Conservation (phyloP, 768 basidiomycete species). For the Trametes sanguinea region DNA sequence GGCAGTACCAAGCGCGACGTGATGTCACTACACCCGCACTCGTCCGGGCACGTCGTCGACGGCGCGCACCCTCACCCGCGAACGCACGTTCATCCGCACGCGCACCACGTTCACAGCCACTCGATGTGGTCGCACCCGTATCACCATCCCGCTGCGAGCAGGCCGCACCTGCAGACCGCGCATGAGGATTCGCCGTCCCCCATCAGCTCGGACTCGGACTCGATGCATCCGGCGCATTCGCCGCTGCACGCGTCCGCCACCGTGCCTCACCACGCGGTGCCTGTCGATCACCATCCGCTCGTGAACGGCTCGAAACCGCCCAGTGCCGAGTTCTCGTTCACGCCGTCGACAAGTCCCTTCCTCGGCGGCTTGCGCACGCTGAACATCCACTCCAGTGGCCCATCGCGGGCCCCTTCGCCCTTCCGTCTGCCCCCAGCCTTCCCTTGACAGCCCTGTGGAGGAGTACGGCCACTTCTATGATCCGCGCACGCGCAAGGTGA, state of each 20-base stretch:
- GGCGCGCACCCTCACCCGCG: constrained; percentile 37
- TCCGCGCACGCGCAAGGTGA: constrained; percentile 27
- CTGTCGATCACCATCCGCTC: constrained; percentile 29
- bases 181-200: constrained; percentile 72
- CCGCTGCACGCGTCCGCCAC: constrained; percentile 32
- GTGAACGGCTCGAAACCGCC: constrained; percentile 40
- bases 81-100: constrained; percentile 36
- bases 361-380: constrained; percentile 75
- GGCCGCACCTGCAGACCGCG: constrained; percentile 27
- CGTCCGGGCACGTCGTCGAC: constrained; percentile 35
- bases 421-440: constrained; percentile 60
- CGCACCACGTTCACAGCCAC: constrained; percentile 30
- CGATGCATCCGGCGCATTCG: constrained; percentile 36
- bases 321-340: constrained; percentile 44
- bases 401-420: constrained; percentile 73
- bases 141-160: constrained; percentile 38
- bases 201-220: constrained; percentile 66
- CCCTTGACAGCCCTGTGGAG: constrained; percentile 36
- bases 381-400: constrained; percentile 69
- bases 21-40: constrained; percentile 31
- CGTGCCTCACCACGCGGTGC: constrained; percentile 28
- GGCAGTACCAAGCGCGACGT: constrained; percentile 25
- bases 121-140: constrained; percentile 45
- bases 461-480: constrained; percentile 24
- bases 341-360: constrained; percentile 80